Evolutionary conservation across 106 monocot genomes (phyloP).

Genomic region (Dioscorea zingiberensis): DNA sequence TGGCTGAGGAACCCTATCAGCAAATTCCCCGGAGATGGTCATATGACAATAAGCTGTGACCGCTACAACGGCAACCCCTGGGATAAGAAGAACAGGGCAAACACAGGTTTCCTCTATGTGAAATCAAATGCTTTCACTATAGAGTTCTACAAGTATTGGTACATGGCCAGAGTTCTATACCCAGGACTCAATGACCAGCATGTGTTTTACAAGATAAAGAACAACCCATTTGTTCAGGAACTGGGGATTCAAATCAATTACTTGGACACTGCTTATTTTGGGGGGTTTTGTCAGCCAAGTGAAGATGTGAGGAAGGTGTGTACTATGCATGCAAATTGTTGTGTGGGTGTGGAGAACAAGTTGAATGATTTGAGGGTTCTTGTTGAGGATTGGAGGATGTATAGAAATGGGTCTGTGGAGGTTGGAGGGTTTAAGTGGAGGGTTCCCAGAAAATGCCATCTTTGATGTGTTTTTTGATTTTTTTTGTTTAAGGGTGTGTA

Average conservation of each 20-base stretch:
- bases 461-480: no score
- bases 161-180: constrained; percentile 2
- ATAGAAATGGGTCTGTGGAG: constrained; percentile 5
- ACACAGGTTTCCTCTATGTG: constrained; percentile 31
- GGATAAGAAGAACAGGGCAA: constrained; percentile 12
- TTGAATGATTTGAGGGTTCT: constrained; percentile 25
- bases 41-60: constrained; percentile 24
- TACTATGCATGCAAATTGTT: constrained; percentile 55
- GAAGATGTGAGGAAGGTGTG: constrained; percentile 25
- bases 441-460: constrained; percentile 26
- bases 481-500: no score
- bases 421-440: constrained; percentile 13
- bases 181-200: constrained; percentile 25
- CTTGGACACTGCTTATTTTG: constrained; percentile 22
- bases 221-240: neutral
- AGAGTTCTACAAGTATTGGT: constrained; percentile 31
- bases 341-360: constrained; percentile 27
- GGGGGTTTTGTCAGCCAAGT: constrained; percentile 30
- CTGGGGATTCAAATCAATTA: constrained; percentile 12
- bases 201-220: constrained; percentile 32
- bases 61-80: constrained; percentile 1
- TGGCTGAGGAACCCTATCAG: constrained; percentile 42
- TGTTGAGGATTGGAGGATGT: constrained; percentile 32
- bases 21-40: constrained; percentile 7
- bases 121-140: constrained; percentile 16